phyloP scores from a whole-genome alignment of 164 flowering plant genomes.

The Platanus orientalis region DNA sequence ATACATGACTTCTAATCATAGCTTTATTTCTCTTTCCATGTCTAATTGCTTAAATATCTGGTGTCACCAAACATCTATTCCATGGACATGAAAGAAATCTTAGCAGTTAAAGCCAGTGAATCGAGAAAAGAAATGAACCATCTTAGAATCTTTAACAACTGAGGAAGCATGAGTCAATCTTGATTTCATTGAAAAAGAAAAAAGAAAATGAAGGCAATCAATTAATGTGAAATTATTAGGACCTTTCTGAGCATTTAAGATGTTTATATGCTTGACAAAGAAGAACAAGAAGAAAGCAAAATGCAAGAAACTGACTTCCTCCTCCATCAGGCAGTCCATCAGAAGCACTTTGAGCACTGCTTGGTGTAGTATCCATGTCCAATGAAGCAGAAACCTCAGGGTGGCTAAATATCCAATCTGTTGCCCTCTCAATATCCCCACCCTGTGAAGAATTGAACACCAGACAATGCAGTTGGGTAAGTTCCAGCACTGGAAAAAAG shows the following conservation, averaged over 20 bases:
- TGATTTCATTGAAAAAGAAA: no score
- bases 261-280: not conserved
- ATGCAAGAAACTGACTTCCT: conserved; percentile 69
- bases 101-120: no score
- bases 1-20: no score
- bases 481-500: not conserved
- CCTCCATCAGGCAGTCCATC: conserved; percentile 82
- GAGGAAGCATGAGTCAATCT: no score
- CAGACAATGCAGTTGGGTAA: conserved; percentile 1
- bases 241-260: not conserved
- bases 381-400: conserved; percentile 47
- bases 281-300: conserved; percentile 9
- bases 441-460: conserved; percentile 42
- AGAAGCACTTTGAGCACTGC: conserved; percentile 23
- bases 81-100: not conserved
- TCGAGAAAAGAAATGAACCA: no score
- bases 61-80: not conserved
- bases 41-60: no score
- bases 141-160: no score
- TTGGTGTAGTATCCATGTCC: conserved; percentile 62
- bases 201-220: not conserved
- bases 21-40: no score
- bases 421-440: conserved; percentile 90
- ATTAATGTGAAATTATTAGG: not conserved
- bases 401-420: conserved; percentile 90